Evolutionary conservation across 139 green algal species (phyloP).

Genomic region (Coccomyxa sp.): DNA sequence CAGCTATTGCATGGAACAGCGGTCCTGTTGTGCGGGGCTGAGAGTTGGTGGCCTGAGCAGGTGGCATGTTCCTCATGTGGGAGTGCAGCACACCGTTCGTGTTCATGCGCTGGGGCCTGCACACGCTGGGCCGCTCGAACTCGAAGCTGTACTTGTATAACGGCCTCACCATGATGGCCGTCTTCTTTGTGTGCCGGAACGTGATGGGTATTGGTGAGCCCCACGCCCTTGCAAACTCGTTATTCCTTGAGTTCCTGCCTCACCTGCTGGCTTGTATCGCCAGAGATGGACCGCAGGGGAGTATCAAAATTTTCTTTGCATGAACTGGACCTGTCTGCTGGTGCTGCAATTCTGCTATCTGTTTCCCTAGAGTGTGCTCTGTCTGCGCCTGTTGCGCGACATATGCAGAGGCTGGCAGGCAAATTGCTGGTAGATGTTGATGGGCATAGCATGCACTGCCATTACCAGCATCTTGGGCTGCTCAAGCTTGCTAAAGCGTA

Average conservation of each 20-base stretch:
- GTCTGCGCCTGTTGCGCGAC: not conserved
- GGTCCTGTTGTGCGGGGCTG: not conserved
- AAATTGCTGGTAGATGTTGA: not conserved
- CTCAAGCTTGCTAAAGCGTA: too few relatives aligned
- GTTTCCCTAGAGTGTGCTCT: too few relatives aligned
- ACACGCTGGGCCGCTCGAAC: slow-evolving; percentile 22
- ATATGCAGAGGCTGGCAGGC: not conserved
- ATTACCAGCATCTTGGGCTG: not conserved
- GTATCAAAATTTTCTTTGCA: too few relatives aligned
- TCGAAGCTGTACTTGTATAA: slow-evolving; percentile 26
- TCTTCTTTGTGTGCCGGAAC: slow-evolving; percentile 39
- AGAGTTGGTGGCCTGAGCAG: not conserved
- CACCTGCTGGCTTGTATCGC: too few relatives aligned
- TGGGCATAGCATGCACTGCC: not conserved
- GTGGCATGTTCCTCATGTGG: slow-evolving; percentile 37
- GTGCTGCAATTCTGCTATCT: too few relatives aligned
- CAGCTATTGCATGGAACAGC: not conserved
- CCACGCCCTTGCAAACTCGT: too few relatives aligned
- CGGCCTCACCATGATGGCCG: slow-evolving; percentile 22
- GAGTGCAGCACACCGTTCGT: slow-evolving; percentile 26
- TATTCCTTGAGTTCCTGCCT: too few relatives aligned
- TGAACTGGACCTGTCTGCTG: too few relatives aligned
- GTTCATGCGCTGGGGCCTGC: slow-evolving; percentile 26
- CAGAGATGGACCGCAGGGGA: too few relatives aligned
- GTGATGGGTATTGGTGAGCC: slow-evolving; percentile 7